phyloP scores from a whole-genome alignment of 1,284 basidiomycete genomes.

The Ceratobasidium sp. region DNA sequence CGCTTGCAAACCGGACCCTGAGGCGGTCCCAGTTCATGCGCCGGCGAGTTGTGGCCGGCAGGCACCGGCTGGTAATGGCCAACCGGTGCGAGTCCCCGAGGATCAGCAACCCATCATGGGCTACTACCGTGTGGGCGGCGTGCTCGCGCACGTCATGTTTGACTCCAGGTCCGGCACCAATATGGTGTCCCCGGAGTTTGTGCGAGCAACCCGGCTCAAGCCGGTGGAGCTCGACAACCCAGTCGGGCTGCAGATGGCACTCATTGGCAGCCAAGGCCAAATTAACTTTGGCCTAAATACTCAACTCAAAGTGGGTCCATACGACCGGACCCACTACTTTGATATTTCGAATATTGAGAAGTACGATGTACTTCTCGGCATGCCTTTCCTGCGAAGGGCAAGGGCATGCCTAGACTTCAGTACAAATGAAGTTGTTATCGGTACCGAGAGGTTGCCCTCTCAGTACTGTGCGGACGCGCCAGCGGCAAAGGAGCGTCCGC shows the following conservation, averaged over 20 bases:
- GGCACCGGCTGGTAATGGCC: neutral
- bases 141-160: constrained; percentile 12
- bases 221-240: neutral
- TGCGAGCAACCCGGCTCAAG: neutral
- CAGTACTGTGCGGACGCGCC: neutral
- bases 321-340: constrained; percentile 45
- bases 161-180: constrained; percentile 20
- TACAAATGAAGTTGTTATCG: neutral
- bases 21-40: neutral
- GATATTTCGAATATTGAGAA: constrained; percentile 53
- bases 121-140: neutral
- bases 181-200: constrained; percentile 12
- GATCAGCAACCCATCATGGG: constrained; percentile 17
- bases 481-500: neutral
- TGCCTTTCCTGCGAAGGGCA: constrained; percentile 50
- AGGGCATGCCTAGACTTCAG: neutral
- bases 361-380: constrained; percentile 53
- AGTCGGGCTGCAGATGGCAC: constrained; percentile 17
- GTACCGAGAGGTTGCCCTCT: neutral
- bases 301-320: constrained; percentile 49
- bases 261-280: constrained; percentile 3
- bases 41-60: neutral
- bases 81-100: neutral
- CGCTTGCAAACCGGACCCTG: neutral
- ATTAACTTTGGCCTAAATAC: constrained; percentile 1